Evolutionary conservation across 148 eudicot species (phyloP), one percentile per base, ranked within the genome.

Genomic region (Polygonum maritimum): DNA sequence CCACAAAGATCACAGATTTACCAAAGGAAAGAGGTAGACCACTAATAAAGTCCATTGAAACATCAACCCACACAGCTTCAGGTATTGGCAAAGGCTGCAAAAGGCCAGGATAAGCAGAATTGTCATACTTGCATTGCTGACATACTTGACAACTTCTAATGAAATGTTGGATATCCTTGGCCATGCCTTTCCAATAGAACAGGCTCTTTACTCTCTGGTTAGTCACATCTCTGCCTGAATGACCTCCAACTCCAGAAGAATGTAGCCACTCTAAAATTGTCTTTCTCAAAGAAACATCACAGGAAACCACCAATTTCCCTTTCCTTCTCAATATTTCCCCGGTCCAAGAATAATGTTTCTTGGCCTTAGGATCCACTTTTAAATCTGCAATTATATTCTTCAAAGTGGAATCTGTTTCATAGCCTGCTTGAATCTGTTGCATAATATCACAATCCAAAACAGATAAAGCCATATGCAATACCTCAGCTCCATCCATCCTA

Each of bases 1-100:
- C 76, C 76, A 49, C 65, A 8, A 74, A 11, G 18, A 74, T 52
- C 3, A 74, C 76, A 49, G 49, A 11, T 3, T 74, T 74, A 2
- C 76, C 63, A 51, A 44, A 31, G 10, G 76, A 74, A 3, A 31
- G 0, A 0, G 65, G 63, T 1, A 54, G 39, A 11, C 63, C 62
- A 4, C 31, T 65, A 19, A 74, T 54, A 18, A 74, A 74, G 35
- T 74, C 76, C 39, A 74, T 51, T 19, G 62, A 31, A 0, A 74
- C 19, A 4, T 74, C 63, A 5, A 4, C 2, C 76, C 63, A 74
- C 2, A 74, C 62, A 22, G 63, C 38, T 0, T 11, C 16, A 11
- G 76, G 76, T 35, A 49, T 38, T 1, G 63, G 76, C 3, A 74
- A 14, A 21, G 45, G 76, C 16, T 74, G 76, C 5, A 49, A 11